Evolutionary conservation across 2,329 filamentous ascomycete species (phyloP), one percentile per base, ranked within the genome.

Genomic region (Ophiostoma sp.): DNA sequence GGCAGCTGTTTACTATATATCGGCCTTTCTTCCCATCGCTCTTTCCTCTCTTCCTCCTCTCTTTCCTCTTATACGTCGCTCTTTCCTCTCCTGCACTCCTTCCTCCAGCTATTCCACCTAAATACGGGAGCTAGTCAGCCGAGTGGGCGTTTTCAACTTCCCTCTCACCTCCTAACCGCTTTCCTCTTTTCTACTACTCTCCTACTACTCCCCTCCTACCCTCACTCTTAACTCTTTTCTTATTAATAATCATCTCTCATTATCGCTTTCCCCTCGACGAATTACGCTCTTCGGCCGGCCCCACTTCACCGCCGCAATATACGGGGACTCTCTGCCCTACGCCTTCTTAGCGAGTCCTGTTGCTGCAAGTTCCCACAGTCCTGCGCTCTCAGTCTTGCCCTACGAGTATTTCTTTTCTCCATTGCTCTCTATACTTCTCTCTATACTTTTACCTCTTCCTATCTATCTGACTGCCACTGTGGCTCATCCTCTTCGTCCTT

Each of bases 221-320:
- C 49, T 58, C 36, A 40, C 55, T 27, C 47, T 36, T 9, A 38
- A 16, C 14, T 36, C 55, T 40, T 12, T 16, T 36, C 55, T 62
- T 40, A 62, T 40, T 62, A 41, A 62, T 62, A 62, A 27, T 27
- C 55, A 38, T 38, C 27, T 55, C 49, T 55, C 55, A 62, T 36
- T 27, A 62, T 40, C 36, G 55, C 55, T 38, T n/a, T 9, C 55
- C 27, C 36, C 42, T 55, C 49, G 49, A 9, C 49, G 18, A 36
- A 55, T 55, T 27, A 27, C 49, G 27, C 49, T 27, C 12, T 18
- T 55, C 55, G 40, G 55, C 55, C 12, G 16, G 55, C 55, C 36
- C 55, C 55, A 62, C 55, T 18, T 58, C 12, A n/a, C n/a, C n/a
- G 12, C 52, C 18, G n/a, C 11, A 5, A 5, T 49, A 6, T 49